Base-by-base conservation (phyloP, 1,139 yeast species). In the Eremothecium coryli region DNA sequence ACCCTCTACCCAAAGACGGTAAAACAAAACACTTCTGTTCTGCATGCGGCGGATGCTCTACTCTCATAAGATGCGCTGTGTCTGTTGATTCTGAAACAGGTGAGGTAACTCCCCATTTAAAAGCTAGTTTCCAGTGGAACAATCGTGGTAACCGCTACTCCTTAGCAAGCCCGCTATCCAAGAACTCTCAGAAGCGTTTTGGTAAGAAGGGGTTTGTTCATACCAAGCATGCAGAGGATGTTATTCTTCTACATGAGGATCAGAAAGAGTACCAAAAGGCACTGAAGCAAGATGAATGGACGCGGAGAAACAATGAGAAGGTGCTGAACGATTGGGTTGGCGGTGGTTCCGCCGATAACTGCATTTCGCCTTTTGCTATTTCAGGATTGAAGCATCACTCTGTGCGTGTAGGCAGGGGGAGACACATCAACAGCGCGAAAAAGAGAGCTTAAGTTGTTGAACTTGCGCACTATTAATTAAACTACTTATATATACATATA, bases 221-320 rank as follows among this genome's bases (percentile, higher is more conserved):
- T 52, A 66, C 72, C 35, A 75, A 74, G 45, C 69, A 76, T 40
- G 71, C 69, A 43, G 73, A 70, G 45, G 65, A 70, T 26, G 73
- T 66, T 37, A 68, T 68, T 22, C 68, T 82, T 31, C 70, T 86
- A 40, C 71, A 93, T 47, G 97, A 84, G 58, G 99, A 93, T 59
- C 97, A 90, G 62, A 82, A 81, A 52, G 98, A 90, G 60, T 93
- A 90, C 58, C 76, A 75, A 48, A 78, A 81, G 56, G 94, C 95
- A 2, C 59, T 88, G 38, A 86, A 86, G 56, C 79, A 82, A 50
- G 93, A 86, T 39, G 77, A 78, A 32, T 85, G 96, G 93, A 81
- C 79, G 49, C 73, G 84, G 55, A 71, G 81, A 50, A 82, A 84
- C 52, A 84, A 84, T 48, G 96, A 86, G 49, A 86, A 86, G 61